Conservation (phyloP, 2,329 filamentous ascomycete genomes). For the Aureobasidium zeae region DNA sequence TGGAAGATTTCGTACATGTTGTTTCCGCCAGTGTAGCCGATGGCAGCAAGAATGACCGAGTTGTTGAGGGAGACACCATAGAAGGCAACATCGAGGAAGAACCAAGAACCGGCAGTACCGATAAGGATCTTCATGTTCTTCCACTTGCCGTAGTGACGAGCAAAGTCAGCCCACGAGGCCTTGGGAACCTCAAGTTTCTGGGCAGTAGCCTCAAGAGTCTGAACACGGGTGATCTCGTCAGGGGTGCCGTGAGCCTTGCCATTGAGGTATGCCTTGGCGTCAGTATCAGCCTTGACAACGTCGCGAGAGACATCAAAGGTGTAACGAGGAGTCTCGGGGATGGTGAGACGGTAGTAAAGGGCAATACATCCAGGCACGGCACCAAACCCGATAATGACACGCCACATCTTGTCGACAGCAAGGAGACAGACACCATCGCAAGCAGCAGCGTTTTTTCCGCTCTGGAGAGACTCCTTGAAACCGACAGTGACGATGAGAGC, state of each 20-base stretch:
- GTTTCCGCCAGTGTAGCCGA: slow-evolving; percentile 60
- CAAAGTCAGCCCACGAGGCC: slow-evolving; percentile 64
- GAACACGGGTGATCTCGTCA: slow-evolving; percentile 57
- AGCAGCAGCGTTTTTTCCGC: slow-evolving; percentile 36
- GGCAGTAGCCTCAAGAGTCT: slow-evolving; percentile 45
- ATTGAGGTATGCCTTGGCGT: slow-evolving; percentile 64
- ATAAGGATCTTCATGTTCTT: slow-evolving; percentile 64
- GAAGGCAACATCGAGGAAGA: slow-evolving; percentile 59
- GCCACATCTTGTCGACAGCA: slow-evolving; percentile 84
- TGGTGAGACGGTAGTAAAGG: slow-evolving; percentile 77
- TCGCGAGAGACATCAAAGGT: slow-evolving; percentile 74
- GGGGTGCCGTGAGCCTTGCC: slow-evolving; percentile 54
- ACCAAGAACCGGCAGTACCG: slow-evolving; percentile 79
- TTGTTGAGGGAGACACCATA: slow-evolving; percentile 62
- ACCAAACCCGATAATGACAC: slow-evolving; percentile 69
- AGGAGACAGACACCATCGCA: slow-evolving; percentile 57
- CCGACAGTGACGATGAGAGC: slow-evolving; percentile 53
- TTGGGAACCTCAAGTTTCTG: slow-evolving; percentile 54
- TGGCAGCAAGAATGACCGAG: slow-evolving; percentile 58
- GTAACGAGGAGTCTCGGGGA: slow-evolving; percentile 80
- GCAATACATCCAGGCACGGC: slow-evolving; percentile 72
- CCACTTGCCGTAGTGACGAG: slow-evolving; percentile 58
- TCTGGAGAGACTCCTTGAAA: slow-evolving; percentile 30
- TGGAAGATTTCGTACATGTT: slow-evolving; percentile 61
- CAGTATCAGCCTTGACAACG: slow-evolving; percentile 61